Evolutionary conservation across 257 asterid species (phyloP), one percentile per base, ranked within the genome.

Genomic region (Ophiorrhiza pumila): DNA sequence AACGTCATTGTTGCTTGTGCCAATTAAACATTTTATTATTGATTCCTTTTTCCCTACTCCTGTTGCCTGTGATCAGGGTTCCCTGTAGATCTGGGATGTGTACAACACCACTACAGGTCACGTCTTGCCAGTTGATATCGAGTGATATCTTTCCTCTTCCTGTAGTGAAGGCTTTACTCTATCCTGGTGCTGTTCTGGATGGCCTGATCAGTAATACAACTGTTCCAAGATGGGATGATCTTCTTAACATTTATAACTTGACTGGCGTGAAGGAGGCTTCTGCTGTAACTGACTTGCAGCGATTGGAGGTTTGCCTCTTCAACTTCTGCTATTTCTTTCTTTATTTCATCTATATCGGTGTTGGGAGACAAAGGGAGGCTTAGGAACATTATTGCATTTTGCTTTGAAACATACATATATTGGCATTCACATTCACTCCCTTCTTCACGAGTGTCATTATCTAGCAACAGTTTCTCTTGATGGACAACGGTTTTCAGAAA

Each of bases 41-140:
- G 14, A 42, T 53, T 32, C 39, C 3, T 5, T 46, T 45, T 6
- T 17, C 66, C n/a, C 53, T 12, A 35, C 35, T 10, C 25, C 35
- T 32, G 10, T 45, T 15, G 29, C 42, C 13, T 57, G 56, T 34
- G 59, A 55, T 32, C 85, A 95, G 98, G 92, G 86, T 95, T 80
- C 90, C 94, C 53, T 95, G 97, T 83, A 86, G 96, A 87, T 87
- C 99, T 4, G 99, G 98, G 72, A 81, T 85, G 81, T 95, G 98
- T 80, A 81, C 87, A 50, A 83, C 99, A 8, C 98, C 99, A 52
- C 65, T 92, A 70, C 96, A 95, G 42, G 92, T 92, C 71, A 90
- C 98, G 43, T 84, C 98, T 53, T 86, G 96, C 18, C 99, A 95
- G 84, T 85, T 95, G 89, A 83, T 95, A 75, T 84, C 97, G 46